These are phyloP conservation scores for Pichia sp. DNA, from an alignment of 1,139 yeast species.

Conservation along the genomic window DNA sequence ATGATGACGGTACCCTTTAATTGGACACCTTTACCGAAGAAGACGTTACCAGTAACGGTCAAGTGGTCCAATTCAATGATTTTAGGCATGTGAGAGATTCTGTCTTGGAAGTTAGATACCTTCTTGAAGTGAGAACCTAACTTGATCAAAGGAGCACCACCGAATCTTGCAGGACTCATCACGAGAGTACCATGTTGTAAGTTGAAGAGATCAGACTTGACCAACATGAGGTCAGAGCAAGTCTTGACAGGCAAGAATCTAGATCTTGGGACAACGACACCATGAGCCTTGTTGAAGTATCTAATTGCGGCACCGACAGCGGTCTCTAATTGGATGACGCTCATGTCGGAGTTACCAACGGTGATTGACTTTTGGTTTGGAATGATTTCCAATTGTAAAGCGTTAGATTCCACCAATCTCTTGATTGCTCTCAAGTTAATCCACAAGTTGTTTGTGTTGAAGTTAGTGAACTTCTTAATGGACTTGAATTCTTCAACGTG, in stretches of 20 bases:
- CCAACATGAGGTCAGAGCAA: constrained; percentile 87
- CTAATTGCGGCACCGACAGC: constrained; percentile 99
- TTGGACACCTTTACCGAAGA: constrained; percentile 81
- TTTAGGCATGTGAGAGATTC: constrained; percentile 94
- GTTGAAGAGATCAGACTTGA: constrained; percentile 90
- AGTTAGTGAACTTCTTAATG: constrained; percentile 94
- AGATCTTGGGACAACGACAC: constrained; percentile 96
- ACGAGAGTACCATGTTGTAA: constrained; percentile 89
- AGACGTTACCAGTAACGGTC: constrained; percentile 95
- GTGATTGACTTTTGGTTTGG: constrained; percentile 86
- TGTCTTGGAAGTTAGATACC: constrained; percentile 82
- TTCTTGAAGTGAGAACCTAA: constrained; percentile 95
- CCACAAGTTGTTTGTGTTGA: constrained; percentile 98
- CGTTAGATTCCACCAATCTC: constrained; percentile 79
- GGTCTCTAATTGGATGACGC: constrained; percentile 92
- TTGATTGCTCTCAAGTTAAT: constrained; percentile 91
- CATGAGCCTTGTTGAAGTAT: constrained; percentile 92
- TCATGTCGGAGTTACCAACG: constrained; percentile 68
- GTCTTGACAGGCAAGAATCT: constrained; percentile 98
- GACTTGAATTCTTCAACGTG: constrained; percentile 98
- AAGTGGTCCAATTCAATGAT: constrained; percentile 94
- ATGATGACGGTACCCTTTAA: constrained; percentile 96
- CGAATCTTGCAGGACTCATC: constrained; percentile 80
- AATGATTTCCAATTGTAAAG: constrained; percentile 86
- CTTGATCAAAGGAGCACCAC: constrained; percentile 90